These are phyloP conservation scores for Yamadazyma triangularis DNA, from an alignment of 1,139 yeast genomes.

Conservation along the genomic window DNA sequence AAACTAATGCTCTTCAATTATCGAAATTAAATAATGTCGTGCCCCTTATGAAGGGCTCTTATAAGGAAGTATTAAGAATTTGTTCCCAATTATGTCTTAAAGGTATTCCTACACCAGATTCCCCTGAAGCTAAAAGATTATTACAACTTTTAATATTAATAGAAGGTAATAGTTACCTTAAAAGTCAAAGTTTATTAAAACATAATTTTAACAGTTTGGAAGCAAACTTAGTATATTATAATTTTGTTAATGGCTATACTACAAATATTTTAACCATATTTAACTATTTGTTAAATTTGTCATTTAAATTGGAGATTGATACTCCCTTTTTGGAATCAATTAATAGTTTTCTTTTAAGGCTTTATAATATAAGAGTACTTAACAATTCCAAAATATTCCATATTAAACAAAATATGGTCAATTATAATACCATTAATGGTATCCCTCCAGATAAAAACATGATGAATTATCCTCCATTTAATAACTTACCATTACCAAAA, in stretches of 20 bases:
- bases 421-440: constrained; percentile 13
- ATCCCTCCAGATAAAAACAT: constrained; percentile 19
- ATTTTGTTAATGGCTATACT: constrained; percentile 17
- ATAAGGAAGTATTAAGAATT: constrained; percentile 15
- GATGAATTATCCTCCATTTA: constrained; percentile 25
- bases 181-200: constrained; percentile 1
- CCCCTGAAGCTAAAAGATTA: constrained; percentile 9
- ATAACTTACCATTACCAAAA: constrained; percentile 18
- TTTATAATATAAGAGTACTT: constrained; percentile 10
- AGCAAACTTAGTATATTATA: constrained; percentile 15
- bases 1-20: constrained; percentile 14
- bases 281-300: constrained; percentile 8
- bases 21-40: constrained; percentile 6
- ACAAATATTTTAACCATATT: constrained; percentile 8
- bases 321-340: constrained; percentile 14
- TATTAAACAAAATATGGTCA: constrained; percentile 9
- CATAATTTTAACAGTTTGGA: constrained; percentile 7
- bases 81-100: constrained; percentile 5
- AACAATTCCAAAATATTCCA: constrained; percentile 12
- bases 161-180: constrained; percentile 8
- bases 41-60: constrained; percentile 18
- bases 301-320: constrained; percentile 6
- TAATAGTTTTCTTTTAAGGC: constrained; percentile 10
- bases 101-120: constrained; percentile 7
- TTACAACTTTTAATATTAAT: constrained; percentile 10